Conservation (phyloP, 2,329 filamentous ascomycete species). For the Fusarium setosum region DNA sequence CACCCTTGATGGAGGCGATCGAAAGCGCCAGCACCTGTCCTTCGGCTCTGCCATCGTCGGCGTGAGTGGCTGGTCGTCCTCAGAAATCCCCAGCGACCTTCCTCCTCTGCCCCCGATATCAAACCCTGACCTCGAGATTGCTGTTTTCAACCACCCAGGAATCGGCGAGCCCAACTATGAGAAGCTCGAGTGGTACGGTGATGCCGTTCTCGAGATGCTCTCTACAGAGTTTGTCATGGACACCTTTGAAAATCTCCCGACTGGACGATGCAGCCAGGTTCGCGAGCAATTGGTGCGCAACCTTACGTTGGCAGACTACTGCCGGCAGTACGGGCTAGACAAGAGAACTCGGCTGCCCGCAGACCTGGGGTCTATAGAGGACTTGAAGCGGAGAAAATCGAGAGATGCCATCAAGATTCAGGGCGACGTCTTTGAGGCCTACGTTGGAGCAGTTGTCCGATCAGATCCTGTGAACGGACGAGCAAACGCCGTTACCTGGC, state of each 20-base stretch:
- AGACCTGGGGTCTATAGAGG: constrained; percentile 49
- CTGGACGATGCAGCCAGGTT: constrained; percentile 79
- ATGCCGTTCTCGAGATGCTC: constrained; percentile 84
- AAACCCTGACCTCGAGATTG: constrained; percentile 68
- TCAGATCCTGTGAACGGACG: constrained; percentile 74
- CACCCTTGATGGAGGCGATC: constrained; percentile 3
- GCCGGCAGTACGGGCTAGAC: constrained; percentile 77
- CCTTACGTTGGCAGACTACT: constrained; percentile 77
- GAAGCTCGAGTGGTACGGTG: constrained; percentile 87
- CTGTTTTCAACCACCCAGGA: constrained; percentile 76
- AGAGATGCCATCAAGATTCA: constrained; percentile 75
- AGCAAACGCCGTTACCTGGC: constrained; percentile 72
- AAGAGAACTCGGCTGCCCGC: constrained; percentile 68
- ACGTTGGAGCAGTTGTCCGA: constrained; percentile 82
- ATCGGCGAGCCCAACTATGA: constrained; percentile 70
- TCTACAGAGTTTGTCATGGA: constrained; percentile 80
- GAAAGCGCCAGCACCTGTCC: constrained; percentile 34
- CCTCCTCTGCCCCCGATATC: constrained; percentile 72
- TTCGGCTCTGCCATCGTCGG: constrained; percentile 20
- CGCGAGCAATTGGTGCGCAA: constrained; percentile 87
- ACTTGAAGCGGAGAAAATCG: constrained; percentile 41
- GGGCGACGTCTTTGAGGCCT: constrained; percentile 92
- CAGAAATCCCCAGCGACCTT: constrained; percentile 58
- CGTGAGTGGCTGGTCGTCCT: constrained; percentile 56
- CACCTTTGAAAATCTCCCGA: constrained; percentile 71